Evolutionary conservation across 345 rosid genomes (phyloP).

Genomic region (Salix caprea): DNA sequence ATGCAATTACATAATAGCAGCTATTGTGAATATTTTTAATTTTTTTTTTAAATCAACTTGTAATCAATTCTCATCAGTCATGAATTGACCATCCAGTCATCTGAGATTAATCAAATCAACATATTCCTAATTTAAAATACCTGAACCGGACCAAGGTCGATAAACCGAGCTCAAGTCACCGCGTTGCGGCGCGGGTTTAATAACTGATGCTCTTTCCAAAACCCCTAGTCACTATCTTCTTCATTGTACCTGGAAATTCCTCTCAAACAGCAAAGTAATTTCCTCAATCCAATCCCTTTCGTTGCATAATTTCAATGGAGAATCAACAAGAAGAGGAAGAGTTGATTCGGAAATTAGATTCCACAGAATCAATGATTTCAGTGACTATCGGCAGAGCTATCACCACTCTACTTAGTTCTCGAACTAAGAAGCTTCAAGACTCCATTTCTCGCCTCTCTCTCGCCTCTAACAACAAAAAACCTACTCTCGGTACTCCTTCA

Average conservation of each 20-base stretch:
- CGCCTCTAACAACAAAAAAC: slow-evolving; percentile 25
- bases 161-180: no score
- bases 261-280: neutral
- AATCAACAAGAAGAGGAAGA: slow-evolving; percentile 29
- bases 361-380: slow-evolving; percentile 50
- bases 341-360: slow-evolving; percentile 40
- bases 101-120: no score
- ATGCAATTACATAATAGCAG: no score
- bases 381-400: slow-evolving; percentile 61
- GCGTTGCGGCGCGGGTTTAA: no score
- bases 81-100: no score
- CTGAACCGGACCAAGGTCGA: no score
- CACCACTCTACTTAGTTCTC: slow-evolving; percentile 53
- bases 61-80: no score
- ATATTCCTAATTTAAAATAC: no score
- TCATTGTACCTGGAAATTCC: neutral
- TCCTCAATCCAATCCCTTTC: no score
- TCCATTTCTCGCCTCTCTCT: slow-evolving; percentile 46
- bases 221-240: neutral
- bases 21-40: no score
- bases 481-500: slow-evolving; percentile 38
- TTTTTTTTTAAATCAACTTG: no score
- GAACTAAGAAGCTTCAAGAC: slow-evolving; percentile 61
- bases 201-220: no score
- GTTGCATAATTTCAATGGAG: slow-evolving; percentile 22